phyloP scores from a whole-genome alignment of 805 yeast species.

The Myxozyma geophila region DNA sequence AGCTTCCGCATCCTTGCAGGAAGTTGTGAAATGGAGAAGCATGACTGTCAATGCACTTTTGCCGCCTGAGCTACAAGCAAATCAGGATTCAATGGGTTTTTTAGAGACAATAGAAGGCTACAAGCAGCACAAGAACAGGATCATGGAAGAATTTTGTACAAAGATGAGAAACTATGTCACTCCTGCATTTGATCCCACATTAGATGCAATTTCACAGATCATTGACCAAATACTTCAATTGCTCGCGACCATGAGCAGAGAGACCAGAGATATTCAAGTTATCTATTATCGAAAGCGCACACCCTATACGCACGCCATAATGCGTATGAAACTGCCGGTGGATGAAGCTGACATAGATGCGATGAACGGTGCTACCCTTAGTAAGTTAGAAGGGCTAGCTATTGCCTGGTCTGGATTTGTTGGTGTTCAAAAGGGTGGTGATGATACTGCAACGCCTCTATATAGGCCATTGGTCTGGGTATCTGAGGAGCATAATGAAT shows the following conservation, averaged over 20 bases:
- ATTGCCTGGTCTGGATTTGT: constrained; percentile 7
- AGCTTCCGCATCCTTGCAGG: neutral
- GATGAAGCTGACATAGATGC: neutral
- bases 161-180: neutral
- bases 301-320: neutral
- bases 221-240: constrained; percentile 2
- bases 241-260: constrained; percentile 7
- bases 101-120: constrained; percentile 2
- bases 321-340: neutral
- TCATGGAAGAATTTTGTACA: constrained; percentile 1
- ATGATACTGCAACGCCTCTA: neutral
- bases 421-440: neutral
- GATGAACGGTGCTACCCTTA: neutral
- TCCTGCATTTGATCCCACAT: neutral
- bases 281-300: neutral
- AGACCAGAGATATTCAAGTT: constrained; percentile 5
- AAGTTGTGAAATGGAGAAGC: constrained; percentile 4
- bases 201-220: neutral
- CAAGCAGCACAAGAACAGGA: neutral
- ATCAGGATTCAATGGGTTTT: neutral
- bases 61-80: constrained; percentile 1
- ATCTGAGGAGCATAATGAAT: neutral
- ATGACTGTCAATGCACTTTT: constrained; percentile 4
- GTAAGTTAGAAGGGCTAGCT: neutral
- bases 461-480: constrained; percentile 4